Evolutionary conservation across 2,329 filamentous ascomycete genomes (phyloP).

Genomic region (Ceratocystis harringtonii): DNA sequence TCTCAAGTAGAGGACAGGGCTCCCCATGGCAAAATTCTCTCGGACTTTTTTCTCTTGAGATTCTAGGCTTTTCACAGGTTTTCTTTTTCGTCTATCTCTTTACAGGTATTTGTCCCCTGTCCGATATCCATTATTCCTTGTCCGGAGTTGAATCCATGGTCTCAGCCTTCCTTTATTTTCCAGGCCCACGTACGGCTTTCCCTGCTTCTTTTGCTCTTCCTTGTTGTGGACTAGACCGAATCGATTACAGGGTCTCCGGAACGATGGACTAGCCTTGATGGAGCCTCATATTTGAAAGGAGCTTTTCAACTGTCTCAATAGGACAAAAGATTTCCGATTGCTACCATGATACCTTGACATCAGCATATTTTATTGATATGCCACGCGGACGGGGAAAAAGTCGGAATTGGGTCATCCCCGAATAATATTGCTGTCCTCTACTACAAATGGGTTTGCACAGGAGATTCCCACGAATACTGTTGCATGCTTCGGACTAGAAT

Average conservation of each 20-base stretch:
- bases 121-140: background rate
- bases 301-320: background rate
- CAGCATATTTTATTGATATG: background rate
- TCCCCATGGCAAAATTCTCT: background rate
- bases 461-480: background rate
- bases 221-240: background rate
- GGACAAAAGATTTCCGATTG: background rate
- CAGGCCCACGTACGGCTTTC: background rate
- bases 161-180: background rate
- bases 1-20: background rate
- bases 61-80: background rate
- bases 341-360: background rate
- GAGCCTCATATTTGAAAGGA: background rate
- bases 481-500: background rate
- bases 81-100: background rate
- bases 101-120: background rate
- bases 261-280: background rate
- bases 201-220: background rate
- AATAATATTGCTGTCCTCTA: background rate
- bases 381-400: background rate
- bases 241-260: background rate
- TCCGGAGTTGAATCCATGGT: background rate
- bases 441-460: background rate
- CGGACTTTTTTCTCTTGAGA: background rate
- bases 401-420: background rate